phyloP scores from a whole-genome alignment of 2,329 filamentous ascomycete genomes.

The Paracamarosporium sp. region DNA sequence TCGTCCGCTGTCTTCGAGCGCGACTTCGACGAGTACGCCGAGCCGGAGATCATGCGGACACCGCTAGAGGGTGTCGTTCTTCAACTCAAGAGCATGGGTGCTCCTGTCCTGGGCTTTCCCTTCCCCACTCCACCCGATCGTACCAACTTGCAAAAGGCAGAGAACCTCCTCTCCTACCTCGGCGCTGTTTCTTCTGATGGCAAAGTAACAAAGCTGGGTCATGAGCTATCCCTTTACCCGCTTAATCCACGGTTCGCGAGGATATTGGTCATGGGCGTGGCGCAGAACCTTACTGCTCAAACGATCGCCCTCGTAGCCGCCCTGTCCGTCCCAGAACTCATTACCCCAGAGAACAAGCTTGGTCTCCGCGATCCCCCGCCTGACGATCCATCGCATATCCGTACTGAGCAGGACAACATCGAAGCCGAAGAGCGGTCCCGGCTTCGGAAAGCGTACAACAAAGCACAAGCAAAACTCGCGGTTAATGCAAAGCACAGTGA shows the following conservation, averaged over 20 bases:
- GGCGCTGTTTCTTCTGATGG: conserved; percentile 77
- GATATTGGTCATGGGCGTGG: conserved; percentile 87
- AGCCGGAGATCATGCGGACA: conserved; percentile 88
- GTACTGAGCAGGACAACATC: conserved; percentile 70
- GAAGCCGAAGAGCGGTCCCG: conserved; percentile 74
- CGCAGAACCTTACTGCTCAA: conserved; percentile 82
- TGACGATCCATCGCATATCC: conserved; percentile 53
- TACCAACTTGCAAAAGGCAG: conserved; percentile 78
- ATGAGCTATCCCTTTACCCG: conserved; percentile 86
- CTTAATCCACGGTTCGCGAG: conserved; percentile 89
- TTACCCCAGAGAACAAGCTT: conserved; percentile 80
- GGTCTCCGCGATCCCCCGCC: conserved; percentile 62
- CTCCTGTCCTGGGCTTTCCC: conserved; percentile 91
- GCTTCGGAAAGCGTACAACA: conserved; percentile 69
- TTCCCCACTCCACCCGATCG: conserved; percentile 90
- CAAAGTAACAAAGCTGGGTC: conserved; percentile 79
- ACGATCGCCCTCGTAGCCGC: conserved; percentile 88
- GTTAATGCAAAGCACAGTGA: conserved; percentile 81
- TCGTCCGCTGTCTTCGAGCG: conserved; percentile 93
- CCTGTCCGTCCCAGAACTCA: conserved; percentile 86
- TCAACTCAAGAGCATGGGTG: conserved; percentile 92
- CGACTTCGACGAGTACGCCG: conserved; percentile 83
- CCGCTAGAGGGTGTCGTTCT: conserved; percentile 89
- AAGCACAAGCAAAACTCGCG: conserved; percentile 78
- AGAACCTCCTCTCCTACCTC: conserved; percentile 84